Conservation (phyloP, 169 alveolate species). For the Cryptosporidium baileyi region DNA sequence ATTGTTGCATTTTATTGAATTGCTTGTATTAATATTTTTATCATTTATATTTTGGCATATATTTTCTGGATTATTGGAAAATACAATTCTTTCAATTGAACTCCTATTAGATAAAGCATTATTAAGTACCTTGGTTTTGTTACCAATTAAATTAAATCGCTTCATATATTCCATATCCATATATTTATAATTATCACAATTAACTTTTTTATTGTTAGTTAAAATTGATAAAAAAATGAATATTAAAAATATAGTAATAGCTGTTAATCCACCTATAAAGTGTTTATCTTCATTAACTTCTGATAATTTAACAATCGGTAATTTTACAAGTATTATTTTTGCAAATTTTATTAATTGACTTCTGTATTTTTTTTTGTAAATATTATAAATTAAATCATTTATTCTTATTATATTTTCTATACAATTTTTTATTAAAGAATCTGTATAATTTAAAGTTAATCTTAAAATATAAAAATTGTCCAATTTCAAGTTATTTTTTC, state of each 20-base stretch:
- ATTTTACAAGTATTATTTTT: background rate
- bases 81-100: background rate
- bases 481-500: background rate
- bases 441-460: background rate
- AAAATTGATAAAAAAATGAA: background rate
- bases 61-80: conserved; percentile 6
- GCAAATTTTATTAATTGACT: background rate
- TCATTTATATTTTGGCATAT: background rate
- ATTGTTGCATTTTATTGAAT: background rate
- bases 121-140: conserved; percentile 4
- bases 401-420: background rate
- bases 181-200: background rate
- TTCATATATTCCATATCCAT: background rate
- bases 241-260: background rate
- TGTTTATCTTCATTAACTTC: background rate
- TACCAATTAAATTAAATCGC: background rate
- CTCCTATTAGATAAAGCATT: background rate
- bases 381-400: background rate
- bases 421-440: background rate
- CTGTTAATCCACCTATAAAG: conserved; percentile 5
- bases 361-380: background rate
- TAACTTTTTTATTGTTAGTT: background rate
- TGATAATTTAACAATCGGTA: background rate
- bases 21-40: background rate
- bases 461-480: background rate